Evolutionary conservation across 345 rosid species (phyloP).

Genomic region (Salix brachista): DNA sequence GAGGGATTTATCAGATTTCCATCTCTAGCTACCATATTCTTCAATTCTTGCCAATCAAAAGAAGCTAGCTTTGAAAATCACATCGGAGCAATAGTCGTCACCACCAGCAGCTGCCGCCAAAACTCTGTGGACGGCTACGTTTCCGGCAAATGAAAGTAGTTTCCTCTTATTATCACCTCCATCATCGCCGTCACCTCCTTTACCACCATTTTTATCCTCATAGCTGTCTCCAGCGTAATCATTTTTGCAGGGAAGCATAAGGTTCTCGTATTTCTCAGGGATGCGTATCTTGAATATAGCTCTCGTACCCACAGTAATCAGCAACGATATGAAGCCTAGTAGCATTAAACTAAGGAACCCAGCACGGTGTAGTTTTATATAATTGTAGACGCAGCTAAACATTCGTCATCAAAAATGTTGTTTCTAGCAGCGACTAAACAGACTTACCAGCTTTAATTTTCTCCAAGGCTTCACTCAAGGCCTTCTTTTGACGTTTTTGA

Average conservation of each 20-base stretch:
- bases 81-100: conserved; percentile 33
- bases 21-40: no score
- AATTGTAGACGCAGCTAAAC: background rate
- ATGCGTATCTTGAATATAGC: conserved; percentile 32
- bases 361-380: background rate
- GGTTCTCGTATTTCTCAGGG: conserved; percentile 14
- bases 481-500: conserved; percentile 31
- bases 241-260: conserved; percentile 39
- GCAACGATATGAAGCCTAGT: conserved; percentile 41
- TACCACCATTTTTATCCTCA: background rate
- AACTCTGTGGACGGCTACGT: conserved; percentile 32
- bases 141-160: conserved; percentile 28
- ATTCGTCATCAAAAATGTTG: background rate
- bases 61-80: background rate
- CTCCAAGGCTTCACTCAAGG: conserved; percentile 42
- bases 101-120: conserved; percentile 27
- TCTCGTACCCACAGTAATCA: conserved; percentile 35
- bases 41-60: background rate
- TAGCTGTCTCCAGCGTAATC: background rate
- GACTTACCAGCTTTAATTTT: conserved; percentile 37
- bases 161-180: conserved; percentile 22
- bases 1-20: background rate
- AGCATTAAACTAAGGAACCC: conserved; percentile 20
- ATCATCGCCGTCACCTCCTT: background rate
- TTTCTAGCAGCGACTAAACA: background rate